A percentile compares a stretch with the other conserved stretches of the same genome.
These are phyloP conservation scores for Cephaloascus fragrans DNA, from an alignment of 805 yeast species.

Conservation along the genomic window DNA sequence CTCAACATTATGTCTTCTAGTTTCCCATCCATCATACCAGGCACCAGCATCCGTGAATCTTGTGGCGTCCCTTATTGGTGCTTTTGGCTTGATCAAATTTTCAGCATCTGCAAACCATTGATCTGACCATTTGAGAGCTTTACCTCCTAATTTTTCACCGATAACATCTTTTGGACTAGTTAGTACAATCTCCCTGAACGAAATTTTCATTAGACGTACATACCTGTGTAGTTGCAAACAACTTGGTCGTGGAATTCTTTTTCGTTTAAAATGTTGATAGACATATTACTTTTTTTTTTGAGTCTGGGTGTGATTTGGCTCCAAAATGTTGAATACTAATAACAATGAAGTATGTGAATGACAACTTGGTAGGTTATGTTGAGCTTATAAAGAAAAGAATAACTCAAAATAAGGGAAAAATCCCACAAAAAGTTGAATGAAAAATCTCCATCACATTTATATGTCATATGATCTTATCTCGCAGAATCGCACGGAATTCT, in stretches of 20 bases:
- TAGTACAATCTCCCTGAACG: neutral
- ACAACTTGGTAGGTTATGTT: too few species aligned
- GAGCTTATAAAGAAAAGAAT: too few species aligned
- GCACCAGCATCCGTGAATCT: conserved; percentile 80
- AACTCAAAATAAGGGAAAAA: too few species aligned
- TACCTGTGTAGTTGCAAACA: conserved; percentile 44
- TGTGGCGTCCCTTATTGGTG: conserved; percentile 76
- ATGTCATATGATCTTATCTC: too few species aligned
- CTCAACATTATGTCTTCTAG: conserved; percentile 81
- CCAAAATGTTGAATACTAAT: too few species aligned
- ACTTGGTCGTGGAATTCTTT: conserved; percentile 34
- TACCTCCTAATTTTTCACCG: conserved; percentile 78
- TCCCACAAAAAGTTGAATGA: too few species aligned
- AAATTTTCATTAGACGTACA: conserved; percentile 4
- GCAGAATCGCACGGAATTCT: too few species aligned
- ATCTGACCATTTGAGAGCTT: conserved; percentile 60
- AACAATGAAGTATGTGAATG: too few species aligned
- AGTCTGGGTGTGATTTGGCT: too few species aligned
- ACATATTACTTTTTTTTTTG: conserved; percentile 2
- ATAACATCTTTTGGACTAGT: conserved; percentile 53
- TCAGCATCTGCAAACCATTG: conserved; percentile 95
- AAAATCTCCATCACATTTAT: too few species aligned
- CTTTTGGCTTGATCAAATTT: conserved; percentile 71
- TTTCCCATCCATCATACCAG: conserved; percentile 99
- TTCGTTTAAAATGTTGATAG: conserved; percentile 11